phyloP scores from a whole-genome alignment of 805 yeast genomes.

The Candida pini region DNA sequence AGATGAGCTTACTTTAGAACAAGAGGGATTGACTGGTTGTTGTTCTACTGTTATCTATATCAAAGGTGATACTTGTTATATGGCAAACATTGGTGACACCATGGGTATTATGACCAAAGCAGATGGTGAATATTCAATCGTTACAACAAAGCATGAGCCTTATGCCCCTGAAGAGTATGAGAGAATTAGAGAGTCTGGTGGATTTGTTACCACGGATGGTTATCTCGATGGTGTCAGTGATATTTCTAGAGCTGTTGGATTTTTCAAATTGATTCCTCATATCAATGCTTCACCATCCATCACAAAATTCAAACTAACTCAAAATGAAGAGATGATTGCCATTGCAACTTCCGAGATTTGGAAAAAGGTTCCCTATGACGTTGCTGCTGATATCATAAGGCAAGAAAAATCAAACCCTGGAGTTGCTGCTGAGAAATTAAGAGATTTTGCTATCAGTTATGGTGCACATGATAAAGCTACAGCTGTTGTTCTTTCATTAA shows the following conservation, averaged over 20 bases:
- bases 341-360: conserved; percentile 81
- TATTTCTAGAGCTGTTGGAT: conserved; percentile 90
- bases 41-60: conserved; percentile 79
- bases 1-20: conserved; percentile 50
- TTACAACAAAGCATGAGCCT: conserved; percentile 82
- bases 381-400: conserved; percentile 87
- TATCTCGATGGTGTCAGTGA: conserved; percentile 76
- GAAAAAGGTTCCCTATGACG: conserved; percentile 76
- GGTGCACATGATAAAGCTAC: conserved; percentile 78
- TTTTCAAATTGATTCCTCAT: conserved; percentile 78
- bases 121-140: conserved; percentile 71
- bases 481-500: conserved; percentile 72
- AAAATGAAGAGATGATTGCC: conserved; percentile 77
- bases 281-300: conserved; percentile 85
- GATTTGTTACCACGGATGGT: conserved; percentile 80
- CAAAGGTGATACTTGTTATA: conserved; percentile 60
- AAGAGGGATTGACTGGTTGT: conserved; percentile 77
- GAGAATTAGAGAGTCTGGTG: conserved; percentile 86
- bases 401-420: conserved; percentile 78
- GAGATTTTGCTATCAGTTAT: conserved; percentile 92
- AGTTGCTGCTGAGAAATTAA: conserved; percentile 84
- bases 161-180: conserved; percentile 73
- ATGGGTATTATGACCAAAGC: conserved; percentile 72
- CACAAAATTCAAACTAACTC: conserved; percentile 50
- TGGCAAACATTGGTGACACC: conserved; percentile 90